Evolutionary conservation across 2,329 filamentous ascomycete species (phyloP), one percentile per base, ranked within the genome.

Genomic region (Gnomoniopsis smithogilvyi): DNA sequence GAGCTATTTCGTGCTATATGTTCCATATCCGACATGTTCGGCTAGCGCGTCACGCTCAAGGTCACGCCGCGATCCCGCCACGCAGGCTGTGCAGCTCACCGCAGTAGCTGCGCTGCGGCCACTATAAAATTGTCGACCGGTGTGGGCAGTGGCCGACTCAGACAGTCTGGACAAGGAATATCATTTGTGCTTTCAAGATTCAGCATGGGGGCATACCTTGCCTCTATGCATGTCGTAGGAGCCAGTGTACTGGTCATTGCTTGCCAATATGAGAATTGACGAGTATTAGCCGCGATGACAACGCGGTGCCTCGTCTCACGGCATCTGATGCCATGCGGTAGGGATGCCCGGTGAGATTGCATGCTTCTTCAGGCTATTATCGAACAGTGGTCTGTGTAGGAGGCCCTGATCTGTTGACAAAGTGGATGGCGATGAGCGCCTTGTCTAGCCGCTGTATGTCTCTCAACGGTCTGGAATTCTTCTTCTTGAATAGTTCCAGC

Each of bases 31-130:
- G 41, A 24, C 15, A 17, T 46, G 26, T 19, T 41, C 24, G 50
- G n/a, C 38, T 52, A 19, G 36, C 48, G 12, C 14, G 26, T 50
- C 46, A 22, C 47, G 26, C 19, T 14, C 38, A 11, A 46, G 48
- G 49, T 57, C 55, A 57, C 55, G 48, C 45, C 33, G 56, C 34
- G 51, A 48, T 45, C 8, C 48, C 38, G 38, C 14, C 33, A 51
- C 51, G 34, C 47, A 50, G 19, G 56, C 17, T 26, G n/a, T 49
- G 55, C 48, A 48, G 38, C 45, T 49, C n/a, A 52, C 36, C 36
- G 34, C 56, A 51, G 53, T 52, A 48, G 48, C 36, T 51, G 41
- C 19, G 24, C 10, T 14, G 51, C 26, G 19, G 17, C 12, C 30
- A 10, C 36, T 45, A 38, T 51, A 26, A 26, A 21, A 33, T n/a